phyloP scores from a whole-genome alignment of 1,284 basidiomycete species.

The Cutaneotrichosporon sp. region DNA sequence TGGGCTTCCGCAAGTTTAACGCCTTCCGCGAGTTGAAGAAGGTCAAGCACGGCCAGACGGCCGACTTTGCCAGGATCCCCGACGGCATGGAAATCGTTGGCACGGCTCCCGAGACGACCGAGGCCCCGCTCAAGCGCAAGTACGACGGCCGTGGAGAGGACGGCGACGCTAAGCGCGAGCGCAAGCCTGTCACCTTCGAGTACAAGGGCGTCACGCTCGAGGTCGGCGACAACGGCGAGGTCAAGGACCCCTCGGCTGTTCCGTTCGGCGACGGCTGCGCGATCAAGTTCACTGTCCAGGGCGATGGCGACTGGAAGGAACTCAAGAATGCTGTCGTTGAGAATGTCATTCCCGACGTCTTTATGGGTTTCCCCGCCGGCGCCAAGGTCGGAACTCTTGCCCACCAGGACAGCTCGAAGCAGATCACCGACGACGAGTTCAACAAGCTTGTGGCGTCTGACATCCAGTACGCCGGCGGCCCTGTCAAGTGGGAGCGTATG shows the following conservation, averaged over 20 bases:
- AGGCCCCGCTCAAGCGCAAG: slow-evolving; percentile 22
- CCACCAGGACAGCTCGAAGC: slow-evolving; percentile 45
- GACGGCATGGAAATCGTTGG: slow-evolving; percentile 42
- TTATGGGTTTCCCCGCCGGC: slow-evolving; percentile 44
- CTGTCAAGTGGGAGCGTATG: slow-evolving; percentile 36
- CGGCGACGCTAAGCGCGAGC: slow-evolving; percentile 51
- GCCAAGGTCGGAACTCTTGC: slow-evolving; percentile 49
- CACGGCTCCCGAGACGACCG: slow-evolving; percentile 12
- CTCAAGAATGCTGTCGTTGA: slow-evolving; percentile 47
- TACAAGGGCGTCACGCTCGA: slow-evolving; percentile 64
- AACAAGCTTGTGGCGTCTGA: slow-evolving; percentile 48
- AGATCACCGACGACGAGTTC: slow-evolving; percentile 51
- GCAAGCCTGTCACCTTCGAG: slow-evolving; percentile 53
- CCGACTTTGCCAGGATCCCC: slow-evolving; percentile 38
- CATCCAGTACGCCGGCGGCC: slow-evolving; percentile 48
- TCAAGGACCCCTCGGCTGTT: slow-evolving; percentile 39
- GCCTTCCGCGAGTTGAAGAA: slow-evolving; percentile 78
- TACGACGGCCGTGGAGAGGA: slow-evolving; percentile 46
- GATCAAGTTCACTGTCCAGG: slow-evolving; percentile 42
- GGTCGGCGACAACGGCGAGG: slow-evolving; percentile 54
- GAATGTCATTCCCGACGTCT: slow-evolving; percentile 31
- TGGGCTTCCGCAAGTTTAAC: slow-evolving; percentile 61
- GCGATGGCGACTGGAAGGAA: slow-evolving; percentile 51
- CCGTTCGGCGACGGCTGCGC: slow-evolving; percentile 49
- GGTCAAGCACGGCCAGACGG: slow-evolving; percentile 43